Evolutionary conservation across 768 basidiomycete species (phyloP), one percentile per base, ranked within the genome.

Genomic region (Kwoniella mangroviensis): DNA sequence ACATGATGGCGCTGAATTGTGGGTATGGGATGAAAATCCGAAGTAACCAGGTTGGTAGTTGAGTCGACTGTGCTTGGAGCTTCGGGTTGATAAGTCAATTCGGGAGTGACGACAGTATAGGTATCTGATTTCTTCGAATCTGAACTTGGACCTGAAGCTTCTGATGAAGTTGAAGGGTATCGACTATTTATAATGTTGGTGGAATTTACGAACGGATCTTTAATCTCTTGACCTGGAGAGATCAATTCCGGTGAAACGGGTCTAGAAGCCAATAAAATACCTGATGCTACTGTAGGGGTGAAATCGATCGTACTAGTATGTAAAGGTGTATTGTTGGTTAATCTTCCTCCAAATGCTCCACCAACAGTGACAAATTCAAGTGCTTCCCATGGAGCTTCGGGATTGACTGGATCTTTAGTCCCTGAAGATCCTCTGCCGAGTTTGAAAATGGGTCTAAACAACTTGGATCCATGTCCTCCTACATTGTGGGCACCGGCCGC

Each of bases 301-400:
- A 69, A 64, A 21, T 56, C 54, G 43, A 66, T 26, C 21, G 53
- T 42, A 19, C 52, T 54, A 5, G 63, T 64, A 53, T 54, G 51
- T 41, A 41, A 40, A 9, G 63, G 65, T 28, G 62, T 54, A 26
- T 41, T 51, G 45, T 40, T 63, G 22, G 62, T 49, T 22, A 57
- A 21, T 28, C 19, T 56, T 54, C 53, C 63, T 10, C 49, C 49
- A 15, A 22, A 55, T 19, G 53, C 52, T 26, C 59, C 54, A 5
- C 77, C 75, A 24, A 75, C 65, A n/a, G 69, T 61, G 11, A 77
- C 78, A 60, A 80, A 80, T 52, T 80, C 79, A 52, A 80, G 12
- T 41, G 72, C 67, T 57, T 80, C 79, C 79, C 79, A 80, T 7
- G 78, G 78, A 5, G 78, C 75, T 4, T 67, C 68, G n/a, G 67